Evolutionary conservation across 1,139 yeast species (phyloP).

Genomic region (Nakaseomyces bracarensis): DNA sequence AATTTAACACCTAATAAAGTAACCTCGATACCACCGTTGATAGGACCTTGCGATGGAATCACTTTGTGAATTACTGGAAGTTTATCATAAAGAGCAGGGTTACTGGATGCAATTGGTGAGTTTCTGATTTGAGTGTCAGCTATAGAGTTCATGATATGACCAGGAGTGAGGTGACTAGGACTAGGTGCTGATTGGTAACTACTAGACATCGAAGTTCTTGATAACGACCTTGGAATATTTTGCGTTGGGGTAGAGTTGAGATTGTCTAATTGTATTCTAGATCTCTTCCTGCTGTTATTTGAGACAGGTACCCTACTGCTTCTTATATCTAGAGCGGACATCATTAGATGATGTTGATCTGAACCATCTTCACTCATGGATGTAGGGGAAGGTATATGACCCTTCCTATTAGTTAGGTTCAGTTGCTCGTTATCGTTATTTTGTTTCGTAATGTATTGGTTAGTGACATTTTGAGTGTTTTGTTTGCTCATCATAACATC

Average conservation of each 20-base stretch:
- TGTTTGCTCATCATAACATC: not conserved
- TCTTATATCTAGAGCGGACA: conserved; percentile 3
- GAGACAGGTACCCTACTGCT: conserved; percentile 4
- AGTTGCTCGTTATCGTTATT: conserved; percentile 6
- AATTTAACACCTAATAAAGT: conserved; percentile 83
- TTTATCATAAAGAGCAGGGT: conserved; percentile 5
- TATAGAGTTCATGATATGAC: not conserved
- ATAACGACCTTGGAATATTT: conserved; percentile 4
- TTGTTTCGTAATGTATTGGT: conserved; percentile 6
- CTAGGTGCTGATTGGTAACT: conserved; percentile 3
- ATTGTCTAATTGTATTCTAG: conserved; percentile 4
- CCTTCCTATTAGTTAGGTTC: conserved; percentile 9
- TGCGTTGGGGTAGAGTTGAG: conserved; percentile 1
- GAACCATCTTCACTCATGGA: conserved; percentile 63
- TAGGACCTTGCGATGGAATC: conserved; percentile 91
- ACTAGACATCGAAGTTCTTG: conserved; percentile 5
- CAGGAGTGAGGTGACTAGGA: conserved; percentile 2
- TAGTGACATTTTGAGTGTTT: not conserved
- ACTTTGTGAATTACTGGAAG: conserved; percentile 68
- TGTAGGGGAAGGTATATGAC: conserved; percentile 43
- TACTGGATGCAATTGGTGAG: conserved; percentile 1
- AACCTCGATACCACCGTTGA: conserved; percentile 91
- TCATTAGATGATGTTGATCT: conserved; percentile 37
- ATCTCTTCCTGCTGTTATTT: conserved; percentile 1
- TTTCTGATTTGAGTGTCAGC: not conserved